Evolutionary conservation across 805 yeast species (phyloP).

Genomic region (Kazachstania bromeliacearum): DNA sequence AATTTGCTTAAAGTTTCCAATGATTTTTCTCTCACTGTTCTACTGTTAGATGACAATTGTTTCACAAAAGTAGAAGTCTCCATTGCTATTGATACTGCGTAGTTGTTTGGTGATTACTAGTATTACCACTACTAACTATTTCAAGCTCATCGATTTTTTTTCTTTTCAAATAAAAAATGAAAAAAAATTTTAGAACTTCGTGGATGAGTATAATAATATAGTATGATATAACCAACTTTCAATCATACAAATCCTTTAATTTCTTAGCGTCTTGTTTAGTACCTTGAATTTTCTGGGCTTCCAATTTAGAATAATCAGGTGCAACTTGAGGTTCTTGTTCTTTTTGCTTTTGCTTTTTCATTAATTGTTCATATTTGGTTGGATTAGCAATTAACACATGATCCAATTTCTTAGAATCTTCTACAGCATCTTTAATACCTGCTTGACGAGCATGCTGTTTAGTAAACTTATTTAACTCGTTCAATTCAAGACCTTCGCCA

Average conservation of each 20-base stretch:
- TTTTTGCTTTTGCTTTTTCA: conserved; percentile 9
- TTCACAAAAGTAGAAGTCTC: conserved; percentile 53
- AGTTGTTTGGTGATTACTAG: not conserved
- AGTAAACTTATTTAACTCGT: conserved; percentile 40
- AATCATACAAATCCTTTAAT: conserved; percentile 20
- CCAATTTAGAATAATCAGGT: conserved; percentile 3
- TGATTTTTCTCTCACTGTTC: conserved; percentile 66
- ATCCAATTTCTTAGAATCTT: conserved; percentile 17
- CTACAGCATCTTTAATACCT: conserved; percentile 23
- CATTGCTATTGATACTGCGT: conserved; percentile 9
- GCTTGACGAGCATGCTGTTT: conserved; percentile 33
- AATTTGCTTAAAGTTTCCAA: conserved; percentile 53
- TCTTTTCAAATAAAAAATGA: no score
- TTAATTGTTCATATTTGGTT: conserved; percentile 24
- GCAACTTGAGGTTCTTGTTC: not conserved
- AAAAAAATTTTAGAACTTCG: no score
- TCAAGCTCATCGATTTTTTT: conserved; percentile 1
- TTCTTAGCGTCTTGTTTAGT: conserved; percentile 15
- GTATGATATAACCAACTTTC: no score
- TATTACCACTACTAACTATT: not conserved
- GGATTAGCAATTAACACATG: conserved; percentile 31
- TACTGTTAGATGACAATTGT: conserved; percentile 71
- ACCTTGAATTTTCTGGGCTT: conserved; percentile 17
- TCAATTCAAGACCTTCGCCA: conserved; percentile 50
- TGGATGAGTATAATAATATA: no score